Percentiles rank a stretch among this genome's conserved stretches.
Evolutionary conservation across 495 filamentous ascomycete species (phyloP).

Genomic region (Penicillium psychrofluorescens): DNA sequence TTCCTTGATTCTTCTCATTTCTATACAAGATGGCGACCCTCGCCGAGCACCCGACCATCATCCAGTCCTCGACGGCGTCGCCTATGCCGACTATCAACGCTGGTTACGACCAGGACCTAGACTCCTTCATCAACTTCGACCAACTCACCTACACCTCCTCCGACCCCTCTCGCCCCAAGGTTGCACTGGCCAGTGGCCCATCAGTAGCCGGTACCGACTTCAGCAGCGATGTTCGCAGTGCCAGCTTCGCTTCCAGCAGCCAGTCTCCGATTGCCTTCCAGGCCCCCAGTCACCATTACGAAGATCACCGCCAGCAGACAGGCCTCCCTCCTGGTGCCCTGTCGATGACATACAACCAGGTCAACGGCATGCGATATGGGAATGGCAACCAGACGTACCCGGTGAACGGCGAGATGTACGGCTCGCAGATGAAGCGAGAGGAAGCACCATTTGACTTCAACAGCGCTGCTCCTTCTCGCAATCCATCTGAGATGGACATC

Average conservation of each 20-base stretch:
- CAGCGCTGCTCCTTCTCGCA: conserved; percentile 37
- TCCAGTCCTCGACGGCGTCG: conserved; percentile 10
- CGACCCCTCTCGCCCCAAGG: conserved; percentile 33
- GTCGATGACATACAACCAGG: conserved; percentile 59
- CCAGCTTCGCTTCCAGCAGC: conserved; percentile 33
- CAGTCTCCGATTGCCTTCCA: conserved; percentile 53
- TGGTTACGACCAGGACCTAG: conserved; percentile 41
- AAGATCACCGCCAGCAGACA: conserved; percentile 85
- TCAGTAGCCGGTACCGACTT: conserved; percentile 33
- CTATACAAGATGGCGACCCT: conserved; percentile 34
- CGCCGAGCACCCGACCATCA: conserved; percentile 27
- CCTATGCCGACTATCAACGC: conserved; percentile 22
- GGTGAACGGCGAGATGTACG: conserved; percentile 39
- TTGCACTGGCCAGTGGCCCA: conserved; percentile 28
- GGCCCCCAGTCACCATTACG: conserved; percentile 87
- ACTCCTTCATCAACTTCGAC: conserved; percentile 44
- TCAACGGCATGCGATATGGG: conserved; percentile 44
- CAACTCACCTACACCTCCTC: conserved; percentile 37
- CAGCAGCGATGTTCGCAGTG: conserved; percentile 30
- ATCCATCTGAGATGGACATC: conserved; percentile 48
- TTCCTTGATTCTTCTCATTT: background rate
- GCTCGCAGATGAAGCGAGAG: conserved; percentile 45
- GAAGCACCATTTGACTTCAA: conserved; percentile 47
- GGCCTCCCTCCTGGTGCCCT: conserved; percentile 75
- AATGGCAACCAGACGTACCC: conserved; percentile 39